Evolutionary conservation across 2,329 filamentous ascomycete genomes (phyloP), one percentile per base, ranked within the genome.

Genomic region (Daldinia sp.): DNA sequence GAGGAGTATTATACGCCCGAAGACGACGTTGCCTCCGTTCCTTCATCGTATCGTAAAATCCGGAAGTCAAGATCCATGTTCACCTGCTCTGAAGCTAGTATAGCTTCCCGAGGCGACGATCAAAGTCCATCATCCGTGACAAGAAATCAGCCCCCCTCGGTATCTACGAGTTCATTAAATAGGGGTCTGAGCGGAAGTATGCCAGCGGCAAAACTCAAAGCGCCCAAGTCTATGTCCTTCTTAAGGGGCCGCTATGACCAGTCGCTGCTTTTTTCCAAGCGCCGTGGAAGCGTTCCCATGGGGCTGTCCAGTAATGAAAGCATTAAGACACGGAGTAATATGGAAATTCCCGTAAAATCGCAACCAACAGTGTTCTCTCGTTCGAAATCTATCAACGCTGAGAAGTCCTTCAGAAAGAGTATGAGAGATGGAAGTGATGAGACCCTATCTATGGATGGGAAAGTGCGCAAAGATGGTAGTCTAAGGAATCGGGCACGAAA

Each of bases 41-140:
- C 83, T 13, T 83, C 82, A 1, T 85, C 85, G 0, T 85, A 82
- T 70, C 81, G 83, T 53, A 82, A 80, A 30, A 76, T 89, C 46
- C 85, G 86, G 48, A 87, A 85, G 72, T 87, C 87, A 1, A 85
- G 80, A 65, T 89, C 88, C 0, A 85, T 88, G 84, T 82, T 86
- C 67, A 78, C 79, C 10, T 76, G 79, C 2, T 79, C 79, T 1
- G 70, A 75, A 10, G 46, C 51, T 0, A 61, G 55, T 20, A 70
- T 67, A 6, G 54, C 23, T 33, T 61, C 65, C 3, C 42, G 65
- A 15, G 42, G 65, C 10, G 59, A 67, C 13, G 23, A 28, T 6
- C 59, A 56, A 26, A 53, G 50, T 13, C 39, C 60, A 39, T 51
- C 60, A 33, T 69, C 72, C 23, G 30, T 57, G 15, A 63, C 63